These are phyloP conservation scores for Cryoendolithus antarcticus DNA, from an alignment of 2,329 filamentous ascomycete species.

Conservation along the genomic window DNA sequence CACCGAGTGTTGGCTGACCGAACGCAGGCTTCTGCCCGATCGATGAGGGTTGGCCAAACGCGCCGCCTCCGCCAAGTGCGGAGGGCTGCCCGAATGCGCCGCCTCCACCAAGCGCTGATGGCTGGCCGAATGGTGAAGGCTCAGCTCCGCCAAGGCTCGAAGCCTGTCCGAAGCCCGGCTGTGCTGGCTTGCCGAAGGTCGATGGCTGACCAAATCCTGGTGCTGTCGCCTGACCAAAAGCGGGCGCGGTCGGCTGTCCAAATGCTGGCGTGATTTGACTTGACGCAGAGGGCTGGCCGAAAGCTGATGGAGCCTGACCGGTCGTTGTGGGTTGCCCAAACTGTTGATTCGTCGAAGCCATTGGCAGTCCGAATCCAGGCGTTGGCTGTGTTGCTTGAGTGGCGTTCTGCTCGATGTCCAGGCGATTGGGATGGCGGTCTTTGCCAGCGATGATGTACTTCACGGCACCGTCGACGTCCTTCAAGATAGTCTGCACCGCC, in stretches of 20 bases:
- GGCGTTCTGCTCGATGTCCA: constrained; percentile 40
- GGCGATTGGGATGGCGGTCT: constrained; percentile 63
- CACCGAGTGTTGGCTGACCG: constrained; percentile 17
- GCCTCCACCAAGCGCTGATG: constrained; percentile 10
- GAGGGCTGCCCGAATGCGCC: constrained; percentile 17
- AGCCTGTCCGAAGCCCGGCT: constrained; percentile 11
- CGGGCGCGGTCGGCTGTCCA: constrained; percentile 21
- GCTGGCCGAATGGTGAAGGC: constrained; percentile 11
- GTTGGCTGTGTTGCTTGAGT: background rate
- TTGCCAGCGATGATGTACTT: constrained; percentile 54
- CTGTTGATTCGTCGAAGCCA: too few relatives aligned
- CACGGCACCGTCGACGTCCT: constrained; percentile 59
- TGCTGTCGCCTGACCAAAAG: constrained; percentile 20
- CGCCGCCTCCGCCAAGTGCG: constrained; percentile 11
- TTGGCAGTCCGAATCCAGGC: too few relatives aligned
- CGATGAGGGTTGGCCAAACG: constrained; percentile 15
- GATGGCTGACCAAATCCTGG: constrained; percentile 8
- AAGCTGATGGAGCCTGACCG: constrained; percentile 26
- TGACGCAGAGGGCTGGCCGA: constrained; percentile 20
- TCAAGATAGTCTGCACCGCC: constrained; percentile 52
- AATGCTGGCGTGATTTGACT: constrained; percentile 21
- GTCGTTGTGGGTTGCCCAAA: too few relatives aligned
- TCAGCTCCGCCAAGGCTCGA: constrained; percentile 4
- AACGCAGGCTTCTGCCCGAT: constrained; percentile 28
- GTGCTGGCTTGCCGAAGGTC: constrained; percentile 1